phyloP scores from a whole-genome alignment of 176 grass and related monocot genomes.

The Bothriochloa decipiens region DNA sequence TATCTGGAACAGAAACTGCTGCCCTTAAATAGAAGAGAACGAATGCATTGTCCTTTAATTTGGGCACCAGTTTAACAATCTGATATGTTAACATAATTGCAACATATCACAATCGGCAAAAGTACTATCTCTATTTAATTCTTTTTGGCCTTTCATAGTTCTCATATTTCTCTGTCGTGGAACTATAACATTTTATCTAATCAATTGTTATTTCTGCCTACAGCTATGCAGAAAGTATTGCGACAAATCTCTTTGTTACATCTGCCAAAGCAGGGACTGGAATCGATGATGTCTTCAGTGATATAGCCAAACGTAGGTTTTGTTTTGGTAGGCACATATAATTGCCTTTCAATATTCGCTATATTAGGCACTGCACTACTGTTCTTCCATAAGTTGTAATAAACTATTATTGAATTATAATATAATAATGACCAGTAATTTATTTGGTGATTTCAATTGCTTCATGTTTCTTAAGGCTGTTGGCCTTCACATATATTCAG shows the following conservation, averaged over 20 bases:
- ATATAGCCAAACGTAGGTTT: slow-evolving; percentile 71
- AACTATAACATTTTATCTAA: slow-evolving; percentile 6
- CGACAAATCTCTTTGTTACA: slow-evolving; percentile 66
- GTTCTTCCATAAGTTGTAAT: not conserved
- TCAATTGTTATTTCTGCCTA: slow-evolving; percentile 1
- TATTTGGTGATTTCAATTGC: not conserved
- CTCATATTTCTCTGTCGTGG: not conserved
- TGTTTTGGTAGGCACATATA: slow-evolving; percentile 9
- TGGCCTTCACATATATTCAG: not conserved
- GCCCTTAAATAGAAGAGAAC: not conserved
- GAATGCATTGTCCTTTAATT: not conserved
- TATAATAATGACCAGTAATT: not conserved
- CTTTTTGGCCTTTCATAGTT: not conserved
- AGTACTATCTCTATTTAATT: not conserved
- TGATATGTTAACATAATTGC: slow-evolving; percentile 10
- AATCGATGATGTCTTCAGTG: slow-evolving; percentile 65
- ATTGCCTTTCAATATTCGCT: slow-evolving; percentile 2
- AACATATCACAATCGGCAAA: not conserved
- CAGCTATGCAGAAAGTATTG: slow-evolving; percentile 74
- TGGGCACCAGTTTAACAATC: not conserved
- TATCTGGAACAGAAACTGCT: not conserved
- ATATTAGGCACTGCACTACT: not conserved
- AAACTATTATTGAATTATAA: not conserved
- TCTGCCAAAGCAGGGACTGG: slow-evolving; percentile 76
- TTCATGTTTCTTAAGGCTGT: not conserved